Evolutionary conservation across 2,329 filamentous ascomycete genomes (phyloP), one percentile per base, ranked within the genome.

Genomic region (Claviceps digitariae): DNA sequence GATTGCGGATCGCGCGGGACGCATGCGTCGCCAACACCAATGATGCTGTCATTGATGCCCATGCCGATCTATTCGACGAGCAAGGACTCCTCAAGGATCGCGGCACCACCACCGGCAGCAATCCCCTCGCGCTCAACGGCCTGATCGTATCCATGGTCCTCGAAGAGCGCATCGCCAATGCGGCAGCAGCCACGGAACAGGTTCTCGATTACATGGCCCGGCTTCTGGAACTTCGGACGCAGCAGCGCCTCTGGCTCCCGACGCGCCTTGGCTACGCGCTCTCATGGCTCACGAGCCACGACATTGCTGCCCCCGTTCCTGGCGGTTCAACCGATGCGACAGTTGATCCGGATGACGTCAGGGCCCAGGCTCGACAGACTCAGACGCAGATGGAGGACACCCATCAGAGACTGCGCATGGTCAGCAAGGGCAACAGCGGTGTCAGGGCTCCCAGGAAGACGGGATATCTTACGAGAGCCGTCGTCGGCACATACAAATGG

Each of bases 121-220:
- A 48, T 17, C 58, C 63, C 4, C 61, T 63, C 0, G 59, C 63
- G 8, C 54, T 75, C 2, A 62, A 66, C 0, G 72, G 69, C 0
- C 64, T 77, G n/a, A 62, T 74, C 2, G 56, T 74, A 3, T 67
- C 68, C 15, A 74, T 77, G 70, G 70, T 75, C 4, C 64, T 74
- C 8, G 72, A 76, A 52, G 73, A 76, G 59, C 66, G 70, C 15
- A 63, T 75, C 6, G 56, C 59, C 17, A 61, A 50, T 5, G 53
- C 57, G n/a, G 58, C 59, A 0, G 48, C 29, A 0, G 59, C 65
- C 0, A 62, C 67, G 5, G 66, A 72, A 40, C 55, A 56, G 1
- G 56, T 76, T 0, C 58, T 76, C 0, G 60, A 63, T 4, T 63
- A 69, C 13, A 60, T 75, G 2, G 56, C 67, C 0, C 58, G 63